Base-by-base conservation (phyloP, 129 eudicot species). In the Erigeron canadensis region DNA sequence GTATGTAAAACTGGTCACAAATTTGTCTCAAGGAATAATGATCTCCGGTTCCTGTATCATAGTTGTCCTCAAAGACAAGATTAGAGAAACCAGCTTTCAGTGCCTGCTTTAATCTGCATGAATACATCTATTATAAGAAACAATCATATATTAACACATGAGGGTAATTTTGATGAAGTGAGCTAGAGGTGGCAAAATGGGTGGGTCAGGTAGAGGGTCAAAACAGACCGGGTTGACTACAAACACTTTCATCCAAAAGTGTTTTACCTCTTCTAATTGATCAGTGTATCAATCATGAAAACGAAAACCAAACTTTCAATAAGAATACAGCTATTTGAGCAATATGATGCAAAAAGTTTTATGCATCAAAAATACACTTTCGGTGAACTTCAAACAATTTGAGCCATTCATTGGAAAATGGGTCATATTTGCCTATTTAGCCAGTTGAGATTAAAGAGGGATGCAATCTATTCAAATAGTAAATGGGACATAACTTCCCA, bases 41-140 rank as follows among this genome's bases (percentile, higher is more conserved):
- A 79, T 94, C 98, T 55, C 98, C 98, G 42, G 96, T 89, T 77
- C 98, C 98, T 44, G 98, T 94, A 75, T 94, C 98, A 71, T 94
- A 94, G 67, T 94, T 94, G 81, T 94, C 98, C 87, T 94, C 98
- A 67, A 94, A 94, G 22, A 94, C 82, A 79, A 94, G 91, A 86
- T 94, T 96, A 73, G 83, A 87, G 79, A 94, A 94, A 23, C 98
- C 98, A 77, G 90, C 97, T 74, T 87, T 89, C 55, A 94, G 64
- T 58, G 98, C 98, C 79, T 94, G 98, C 89, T 94, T 94, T 64
- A 94, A 76, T 79, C 98, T 94, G 74, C 62, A 43, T 17, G 23
- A 76, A 42, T 15, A 55, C 47, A 56, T n/a, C 41, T 45, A 54
- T 41, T 23, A 69, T 23, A 62, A 58, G 63, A 77, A 15, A 34